Evolutionary conservation across 768 basidiomycete genomes (phyloP), one percentile per base, ranked within the genome.

Genomic region (Phaeotremella skinneri): DNA sequence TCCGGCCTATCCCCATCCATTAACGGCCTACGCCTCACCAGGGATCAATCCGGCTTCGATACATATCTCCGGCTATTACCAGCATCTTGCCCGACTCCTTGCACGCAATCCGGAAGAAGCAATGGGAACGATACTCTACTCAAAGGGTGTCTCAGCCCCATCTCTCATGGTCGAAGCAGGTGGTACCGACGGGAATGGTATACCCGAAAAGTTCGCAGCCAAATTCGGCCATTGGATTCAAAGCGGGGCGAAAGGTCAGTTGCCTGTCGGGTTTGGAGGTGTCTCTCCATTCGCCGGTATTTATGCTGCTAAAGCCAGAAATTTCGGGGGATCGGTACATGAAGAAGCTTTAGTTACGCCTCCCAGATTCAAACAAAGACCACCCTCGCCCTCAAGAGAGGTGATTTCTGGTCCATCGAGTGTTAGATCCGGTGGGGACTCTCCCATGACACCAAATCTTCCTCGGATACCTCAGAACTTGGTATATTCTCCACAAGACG

Each of bases 21-120:
- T 73, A 29, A 66, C 69, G 6, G 60, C 66, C 7, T 73, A 73
- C 51, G 72, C 72, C 4, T 73, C 72, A 0, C 69, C 61, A 7
- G 67, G 66, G 5, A 64, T 68, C 49, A 73, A 73, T 37, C 65
- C 65, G 25, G 37, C 50, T 11, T 49, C 62, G 2, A 51, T 65
- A 48, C 27, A 29, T 13, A 34, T n/a, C 13, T 61, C 58, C 34
- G 64, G 67, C 0, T 73, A 68, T 41, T 58, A 55, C 41, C n/a
- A 49, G 17, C 41, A 49, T 2, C 62, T 73, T 17, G 37, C 25
- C 14, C 7, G 52, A 25, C 42, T 73, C 26, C 27, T 69, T 26
- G 37, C 39, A 5, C 25, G 45, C 4, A 57, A 69, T 26, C 59
- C 65, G 4, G 60, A 62, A n/a, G 21, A 43, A 2, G 57, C 60